Evolutionary conservation across 129 eudicot genomes (phyloP).

Genomic region (Artemisia tridentata): DNA sequence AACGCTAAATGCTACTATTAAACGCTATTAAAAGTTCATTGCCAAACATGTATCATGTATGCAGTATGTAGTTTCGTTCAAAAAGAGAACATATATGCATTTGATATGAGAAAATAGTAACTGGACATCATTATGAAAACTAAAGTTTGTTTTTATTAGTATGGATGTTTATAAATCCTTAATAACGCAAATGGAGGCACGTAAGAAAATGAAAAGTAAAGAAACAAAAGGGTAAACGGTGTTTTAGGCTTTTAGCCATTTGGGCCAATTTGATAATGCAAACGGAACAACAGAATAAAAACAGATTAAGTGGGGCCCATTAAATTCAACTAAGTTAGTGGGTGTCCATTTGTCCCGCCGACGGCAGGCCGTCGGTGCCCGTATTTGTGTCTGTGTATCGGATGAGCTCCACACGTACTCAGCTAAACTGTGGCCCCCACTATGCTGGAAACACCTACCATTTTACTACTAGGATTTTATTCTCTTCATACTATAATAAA

Average conservation of each 20-base stretch:
- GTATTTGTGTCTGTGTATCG: slow-evolving; percentile 23
- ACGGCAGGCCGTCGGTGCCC: slow-evolving; percentile 16
- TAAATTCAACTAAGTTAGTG: slow-evolving; percentile 17
- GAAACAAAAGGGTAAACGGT: no score
- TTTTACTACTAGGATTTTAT: slow-evolving; percentile 7
- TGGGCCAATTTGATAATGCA: no score
- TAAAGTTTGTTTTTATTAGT: no score
- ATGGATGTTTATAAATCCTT: slow-evolving; percentile 7
- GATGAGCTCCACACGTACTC: slow-evolving; percentile 26
- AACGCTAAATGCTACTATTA: no score
- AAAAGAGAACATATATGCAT: no score
- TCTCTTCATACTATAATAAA: neutral
- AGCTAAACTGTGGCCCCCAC: neutral
- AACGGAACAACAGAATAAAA: slow-evolving; percentile 3
- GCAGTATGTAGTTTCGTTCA: no score
- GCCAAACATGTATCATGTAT: no score
- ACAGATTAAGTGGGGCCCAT: slow-evolving; percentile 22
- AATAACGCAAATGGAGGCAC: slow-evolving; percentile 8
- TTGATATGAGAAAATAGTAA: no score
- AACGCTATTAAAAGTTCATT: no score
- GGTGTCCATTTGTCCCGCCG: slow-evolving; percentile 24
- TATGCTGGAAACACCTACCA: neutral
- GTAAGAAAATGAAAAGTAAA: neutral
- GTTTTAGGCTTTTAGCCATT: no score
- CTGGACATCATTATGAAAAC: no score